phyloP scores from a whole-genome alignment of 805 yeast species.

The Ogataea paraovalis region DNA sequence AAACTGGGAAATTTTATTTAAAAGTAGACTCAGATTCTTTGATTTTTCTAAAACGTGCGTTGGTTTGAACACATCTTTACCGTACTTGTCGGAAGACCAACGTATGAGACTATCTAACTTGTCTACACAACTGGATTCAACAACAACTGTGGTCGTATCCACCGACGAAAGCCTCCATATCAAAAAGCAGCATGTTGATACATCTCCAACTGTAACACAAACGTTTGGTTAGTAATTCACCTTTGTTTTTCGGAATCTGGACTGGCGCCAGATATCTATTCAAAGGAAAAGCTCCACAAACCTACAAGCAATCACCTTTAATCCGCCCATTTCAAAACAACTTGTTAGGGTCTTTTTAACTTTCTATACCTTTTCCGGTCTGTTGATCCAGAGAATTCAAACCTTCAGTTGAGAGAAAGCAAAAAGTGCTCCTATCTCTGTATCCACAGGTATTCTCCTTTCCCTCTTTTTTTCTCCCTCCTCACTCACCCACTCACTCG shows the following conservation, averaged over 20 bases:
- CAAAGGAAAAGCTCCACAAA: neutral
- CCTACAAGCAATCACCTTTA: neutral
- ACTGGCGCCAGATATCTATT: neutral
- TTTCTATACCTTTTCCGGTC: too few relatives aligned
- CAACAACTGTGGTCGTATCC: slow-evolving; percentile 15
- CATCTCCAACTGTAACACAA: slow-evolving; percentile 25
- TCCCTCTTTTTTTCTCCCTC: neutral
- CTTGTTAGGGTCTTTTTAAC: too few relatives aligned
- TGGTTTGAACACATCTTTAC: slow-evolving; percentile 13
- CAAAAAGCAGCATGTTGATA: slow-evolving; percentile 27
- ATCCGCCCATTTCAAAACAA: too few relatives aligned
- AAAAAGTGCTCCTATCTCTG: too few relatives aligned
- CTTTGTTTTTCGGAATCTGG: too few relatives aligned
- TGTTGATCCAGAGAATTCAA: too few relatives aligned
- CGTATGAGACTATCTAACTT: slow-evolving; percentile 7
- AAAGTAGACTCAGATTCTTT: slow-evolving; percentile 3
- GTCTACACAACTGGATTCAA: slow-evolving; percentile 14
- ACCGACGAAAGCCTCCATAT: slow-evolving; percentile 27
- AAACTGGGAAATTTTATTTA: slow-evolving; percentile 8
- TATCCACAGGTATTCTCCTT: too few relatives aligned
- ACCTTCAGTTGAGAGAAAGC: too few relatives aligned
- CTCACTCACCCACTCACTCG: too few relatives aligned
- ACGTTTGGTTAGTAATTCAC: neutral
- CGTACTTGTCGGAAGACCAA: slow-evolving; percentile 20
- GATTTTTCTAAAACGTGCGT: slow-evolving; percentile 4